Evolutionary conservation across 257 asterid species (phyloP).

Genomic region (Ajuga chamaepitys): DNA sequence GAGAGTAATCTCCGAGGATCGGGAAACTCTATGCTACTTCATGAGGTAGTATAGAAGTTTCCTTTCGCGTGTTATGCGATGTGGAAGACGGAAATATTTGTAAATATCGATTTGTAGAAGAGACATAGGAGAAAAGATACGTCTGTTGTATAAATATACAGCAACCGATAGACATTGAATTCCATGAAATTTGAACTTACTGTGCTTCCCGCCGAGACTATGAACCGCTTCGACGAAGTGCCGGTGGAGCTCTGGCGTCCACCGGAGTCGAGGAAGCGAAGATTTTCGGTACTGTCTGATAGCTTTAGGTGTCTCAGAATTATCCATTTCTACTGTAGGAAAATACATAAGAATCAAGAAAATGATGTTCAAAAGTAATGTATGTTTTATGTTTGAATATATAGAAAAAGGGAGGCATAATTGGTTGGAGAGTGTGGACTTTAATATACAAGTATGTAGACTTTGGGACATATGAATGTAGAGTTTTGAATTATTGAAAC

Average conservation of each 20-base stretch:
- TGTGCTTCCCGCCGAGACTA: conserved; percentile 36
- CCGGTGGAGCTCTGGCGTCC: conserved; percentile 43
- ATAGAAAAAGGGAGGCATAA: conserved; percentile 7
- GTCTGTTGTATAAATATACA: too few relatives aligned
- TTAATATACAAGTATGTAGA: conserved; percentile 17
- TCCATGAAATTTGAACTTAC: conserved; percentile 24
- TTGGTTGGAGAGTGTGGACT: conserved; percentile 25
- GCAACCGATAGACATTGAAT: too few relatives aligned
- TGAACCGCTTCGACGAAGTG: conserved; percentile 33
- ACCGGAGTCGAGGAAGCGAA: conserved; percentile 30
- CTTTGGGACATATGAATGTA: background rate
- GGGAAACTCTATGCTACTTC: too few relatives aligned
- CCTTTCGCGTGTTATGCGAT: too few relatives aligned
- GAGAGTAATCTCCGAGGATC: too few relatives aligned
- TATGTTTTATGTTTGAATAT: background rate
- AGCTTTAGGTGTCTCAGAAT: conserved; percentile 13
- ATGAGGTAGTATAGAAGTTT: too few relatives aligned
- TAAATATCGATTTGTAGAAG: too few relatives aligned
- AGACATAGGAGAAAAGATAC: too few relatives aligned
- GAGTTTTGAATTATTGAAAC: background rate
- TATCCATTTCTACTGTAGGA: conserved; percentile 9
- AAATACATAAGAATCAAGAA: background rate
- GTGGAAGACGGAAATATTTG: too few relatives aligned
- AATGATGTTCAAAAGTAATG: background rate
- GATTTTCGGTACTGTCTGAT: conserved; percentile 33